Evolutionary conservation across 805 yeast species (phyloP), one percentile per base, ranked within the genome.

Genomic region (Myxozyma lipomycoides): DNA sequence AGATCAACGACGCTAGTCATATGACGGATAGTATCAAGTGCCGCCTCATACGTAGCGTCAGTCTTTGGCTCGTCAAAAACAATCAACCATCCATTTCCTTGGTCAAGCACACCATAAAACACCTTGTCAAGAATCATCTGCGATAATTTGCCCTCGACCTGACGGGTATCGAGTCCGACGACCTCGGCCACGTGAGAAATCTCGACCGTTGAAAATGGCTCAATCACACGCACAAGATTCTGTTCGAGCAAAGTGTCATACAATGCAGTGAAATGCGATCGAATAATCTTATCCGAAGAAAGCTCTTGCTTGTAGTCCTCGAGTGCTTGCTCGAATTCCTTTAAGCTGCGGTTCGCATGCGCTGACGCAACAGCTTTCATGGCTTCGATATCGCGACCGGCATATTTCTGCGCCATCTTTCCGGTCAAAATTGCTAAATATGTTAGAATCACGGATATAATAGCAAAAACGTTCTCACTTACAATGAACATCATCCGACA

Each of bases 81-180:
- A 59, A 88, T 83, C 62, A 93, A 77, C 96, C 97, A 93, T 6
- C 98, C 98, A 67, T 90, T 90, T 42, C 98, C 98, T 73, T 93
- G 99, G 69, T 93, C 98, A 61, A 93, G 75, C 34, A 93, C 98
- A 43, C 98, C 99, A 65, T 83, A 85, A 62, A 93, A 88, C n/a
- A 89, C 86, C 64, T 87, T 84, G 70, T 93, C 98, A 62, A 93
- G 77, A 61, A 93, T 91, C 98, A 93, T 91, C 70, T 91, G 97
- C 43, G 95, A 83, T 58, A 93, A 76, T 68, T 93, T 93, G 19
- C 95, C 95, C 71, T 93, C 99, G 28, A 93, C 88, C 65, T 88
- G 95, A 56, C 82, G 84, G 42, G 82, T 74, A 58, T 89, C 91
- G 55, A 95, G 78, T 4, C 96, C 97, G 52, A 95, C 86, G 62